Percentiles rank a stretch among this genome's conserved stretches.
phyloP scores from a whole-genome alignment of 2,329 filamentous ascomycete genomes.

The Diaporthe citriasiana region DNA sequence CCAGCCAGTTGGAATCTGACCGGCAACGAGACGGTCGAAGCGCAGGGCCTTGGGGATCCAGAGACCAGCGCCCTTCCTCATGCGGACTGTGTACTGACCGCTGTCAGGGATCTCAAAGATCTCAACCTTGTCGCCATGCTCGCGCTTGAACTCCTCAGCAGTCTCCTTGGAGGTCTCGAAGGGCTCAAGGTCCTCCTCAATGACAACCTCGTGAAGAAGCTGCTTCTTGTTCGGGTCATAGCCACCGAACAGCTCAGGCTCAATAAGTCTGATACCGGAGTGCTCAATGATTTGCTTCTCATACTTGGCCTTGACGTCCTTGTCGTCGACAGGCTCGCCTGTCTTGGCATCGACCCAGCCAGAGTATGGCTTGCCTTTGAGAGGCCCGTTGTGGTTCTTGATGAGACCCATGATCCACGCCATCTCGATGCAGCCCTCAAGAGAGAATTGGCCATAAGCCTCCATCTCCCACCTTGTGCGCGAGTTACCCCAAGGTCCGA shows the following conservation, averaged over 20 bases:
- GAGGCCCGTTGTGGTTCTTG: slow-evolving; percentile 95
- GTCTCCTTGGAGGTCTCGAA: slow-evolving; percentile 98
- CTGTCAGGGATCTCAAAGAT: slow-evolving; percentile 95
- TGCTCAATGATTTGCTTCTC: slow-evolving; percentile 97
- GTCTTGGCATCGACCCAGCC: slow-evolving; percentile 97
- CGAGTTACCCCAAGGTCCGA: slow-evolving; percentile 98
- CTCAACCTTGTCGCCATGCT: slow-evolving; percentile 98
- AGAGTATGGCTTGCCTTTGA: slow-evolving; percentile 97
- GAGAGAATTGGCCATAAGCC: slow-evolving; percentile 93
- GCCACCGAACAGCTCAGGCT: slow-evolving; percentile 95
- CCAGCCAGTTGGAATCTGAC: slow-evolving; percentile 97
- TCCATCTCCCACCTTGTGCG: slow-evolving; percentile 99
- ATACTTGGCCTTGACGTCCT: slow-evolving; percentile 97
- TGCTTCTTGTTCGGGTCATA: slow-evolving; percentile 99
- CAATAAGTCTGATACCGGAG: slow-evolving; percentile 96
- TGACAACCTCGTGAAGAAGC: slow-evolving; percentile 96
- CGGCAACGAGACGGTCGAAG: slow-evolving; percentile 97
- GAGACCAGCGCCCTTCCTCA: slow-evolving; percentile 95
- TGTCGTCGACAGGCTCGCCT: slow-evolving; percentile 95
- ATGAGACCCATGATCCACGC: slow-evolving; percentile 99
- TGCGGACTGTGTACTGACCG: slow-evolving; percentile 92
- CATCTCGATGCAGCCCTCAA: slow-evolving; percentile 99
- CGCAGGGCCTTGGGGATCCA: slow-evolving; percentile 97
- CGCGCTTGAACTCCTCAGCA: slow-evolving; percentile 95
- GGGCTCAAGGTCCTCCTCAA: slow-evolving; percentile 95